Conservation (phyloP, 2,329 filamentous ascomycete genomes). For the Nemania abortiva region DNA sequence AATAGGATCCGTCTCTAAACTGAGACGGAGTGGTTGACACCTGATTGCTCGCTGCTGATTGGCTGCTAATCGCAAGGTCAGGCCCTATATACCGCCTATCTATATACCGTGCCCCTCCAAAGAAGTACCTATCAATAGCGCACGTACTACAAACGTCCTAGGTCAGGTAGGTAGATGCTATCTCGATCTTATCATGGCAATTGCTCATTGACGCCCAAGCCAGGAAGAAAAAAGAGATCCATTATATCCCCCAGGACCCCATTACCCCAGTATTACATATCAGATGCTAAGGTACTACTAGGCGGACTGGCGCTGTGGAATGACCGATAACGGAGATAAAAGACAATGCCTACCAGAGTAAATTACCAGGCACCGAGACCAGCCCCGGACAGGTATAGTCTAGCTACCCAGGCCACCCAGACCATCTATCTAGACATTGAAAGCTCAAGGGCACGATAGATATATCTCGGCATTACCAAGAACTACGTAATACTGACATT, state of each 20-base stretch:
- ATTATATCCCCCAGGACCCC: slow-evolving; percentile 1
- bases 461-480: too few species aligned
- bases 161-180: not conserved
- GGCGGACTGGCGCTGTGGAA: slow-evolving; percentile 16
- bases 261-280: slow-evolving; percentile 23
- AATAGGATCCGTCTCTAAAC: slow-evolving; percentile 12
- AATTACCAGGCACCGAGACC: not conserved
- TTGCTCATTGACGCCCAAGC: not conserved
- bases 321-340: slow-evolving; percentile 51
- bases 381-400: not conserved
- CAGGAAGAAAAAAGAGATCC: not conserved
- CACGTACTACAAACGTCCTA: not conserved
- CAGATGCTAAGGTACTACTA: slow-evolving; percentile 9
- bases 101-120: not conserved
- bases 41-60: not conserved
- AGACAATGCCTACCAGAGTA: slow-evolving; percentile 18
- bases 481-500: not conserved
- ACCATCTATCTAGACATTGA: too few species aligned
- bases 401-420: not conserved
- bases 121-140: too few species aligned
- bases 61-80: not conserved
- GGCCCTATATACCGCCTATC: not conserved
- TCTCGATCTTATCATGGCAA: not conserved
- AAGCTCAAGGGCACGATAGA: too few species aligned
- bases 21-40: not conserved